Base-by-base conservation (phyloP, 495 filamentous ascomycete species). In the Xylaria bambusicola region DNA sequence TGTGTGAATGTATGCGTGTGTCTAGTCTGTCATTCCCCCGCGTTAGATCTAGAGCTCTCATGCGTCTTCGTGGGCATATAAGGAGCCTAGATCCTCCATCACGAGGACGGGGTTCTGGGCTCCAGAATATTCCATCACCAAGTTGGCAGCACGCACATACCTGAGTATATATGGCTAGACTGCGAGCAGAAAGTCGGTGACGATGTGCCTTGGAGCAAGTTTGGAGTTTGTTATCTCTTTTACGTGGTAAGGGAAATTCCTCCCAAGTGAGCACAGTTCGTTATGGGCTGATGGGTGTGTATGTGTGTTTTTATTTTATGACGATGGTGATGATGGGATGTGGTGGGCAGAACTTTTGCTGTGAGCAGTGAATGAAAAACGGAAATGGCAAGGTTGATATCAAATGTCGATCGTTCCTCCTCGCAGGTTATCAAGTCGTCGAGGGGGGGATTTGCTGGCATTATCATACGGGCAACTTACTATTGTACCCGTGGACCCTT, bases 371-470 rank as follows among this genome's bases (percentile, higher is more conserved):
- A 23, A 52, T 60, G 57, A 23, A 40, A 46, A 46, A 53, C 21
- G 31, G 48, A 46, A 46, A 53, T 31, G 21, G 48, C 10, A 4
- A 59, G 42, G 56, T 59, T 59, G 48, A 53, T 60, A 53, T 38
- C 48, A 23, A 31, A 46, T 60, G 57, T 47, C 57, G 57, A 60
- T 60, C 57, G 57, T 53, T 46, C 48, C 47, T 52, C 49, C 45
- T 46, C 57, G 41, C 31, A 53, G 48, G 38, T 23, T n/a, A n/a
- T 21, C 27, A 20, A n/a, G 29, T 17, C 21, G 6, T 21, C 12
- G 55, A 23, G 21, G 44, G 47, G 33, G 56, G 56, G 57, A 53
- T 60, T 60, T 45, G 57, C 46, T 60, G 57, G 57, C 57, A 60
- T 60, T 52, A 60, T 56, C 53, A 56, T 53, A 36, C 45, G 45